Evolutionary conservation across 225 moss, liverwort and hornwort species (phyloP).

Genomic region (Polytrichum commune): DNA sequence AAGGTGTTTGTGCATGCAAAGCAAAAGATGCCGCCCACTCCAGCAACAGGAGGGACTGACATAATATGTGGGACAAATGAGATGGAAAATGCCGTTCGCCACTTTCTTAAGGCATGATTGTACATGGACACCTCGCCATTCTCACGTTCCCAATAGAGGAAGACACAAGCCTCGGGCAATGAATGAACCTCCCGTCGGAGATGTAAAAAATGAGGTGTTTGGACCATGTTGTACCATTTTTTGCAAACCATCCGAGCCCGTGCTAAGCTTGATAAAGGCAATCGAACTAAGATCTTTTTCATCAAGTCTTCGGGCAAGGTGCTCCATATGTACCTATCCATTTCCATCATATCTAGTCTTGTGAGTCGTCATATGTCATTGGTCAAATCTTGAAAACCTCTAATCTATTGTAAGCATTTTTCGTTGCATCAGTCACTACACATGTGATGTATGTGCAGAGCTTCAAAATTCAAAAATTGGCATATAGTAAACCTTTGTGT

Average conservation of each 20-base stretch:
- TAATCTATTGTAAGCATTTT: too few relatives aligned
- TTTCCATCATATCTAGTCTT: slow-evolving; percentile 9
- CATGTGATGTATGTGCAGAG: too few relatives aligned
- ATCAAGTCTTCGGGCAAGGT: slow-evolving; percentile 51
- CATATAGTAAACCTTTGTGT: too few relatives aligned
- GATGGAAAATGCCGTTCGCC: slow-evolving; percentile 36
- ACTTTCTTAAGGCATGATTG: slow-evolving; percentile 28
- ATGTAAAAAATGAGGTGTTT: slow-evolving; percentile 33
- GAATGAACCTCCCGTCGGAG: slow-evolving; percentile 25
- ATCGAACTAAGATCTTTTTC: slow-evolving; percentile 36
- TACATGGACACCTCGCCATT: slow-evolving; percentile 32
- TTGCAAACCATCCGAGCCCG: slow-evolving; percentile 50
- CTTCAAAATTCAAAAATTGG: too few relatives aligned
- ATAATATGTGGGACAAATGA: slow-evolving; percentile 43
- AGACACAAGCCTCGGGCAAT: slow-evolving; percentile 35
- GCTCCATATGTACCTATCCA: slow-evolving; percentile 33
- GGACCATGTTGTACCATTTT: slow-evolving; percentile 39
- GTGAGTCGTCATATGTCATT: too few relatives aligned
- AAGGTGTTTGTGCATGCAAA: slow-evolving; percentile 45
- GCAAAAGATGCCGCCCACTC: slow-evolving; percentile 48
- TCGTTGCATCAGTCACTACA: too few relatives aligned
- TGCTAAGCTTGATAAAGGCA: slow-evolving; percentile 31
- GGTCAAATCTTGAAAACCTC: too few relatives aligned
- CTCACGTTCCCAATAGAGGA: slow-evolving; percentile 47
- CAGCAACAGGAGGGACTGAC: slow-evolving; percentile 47